Conservation (phyloP, 768 basidiomycete genomes). For the Cystobasidium onofrii region DNA sequence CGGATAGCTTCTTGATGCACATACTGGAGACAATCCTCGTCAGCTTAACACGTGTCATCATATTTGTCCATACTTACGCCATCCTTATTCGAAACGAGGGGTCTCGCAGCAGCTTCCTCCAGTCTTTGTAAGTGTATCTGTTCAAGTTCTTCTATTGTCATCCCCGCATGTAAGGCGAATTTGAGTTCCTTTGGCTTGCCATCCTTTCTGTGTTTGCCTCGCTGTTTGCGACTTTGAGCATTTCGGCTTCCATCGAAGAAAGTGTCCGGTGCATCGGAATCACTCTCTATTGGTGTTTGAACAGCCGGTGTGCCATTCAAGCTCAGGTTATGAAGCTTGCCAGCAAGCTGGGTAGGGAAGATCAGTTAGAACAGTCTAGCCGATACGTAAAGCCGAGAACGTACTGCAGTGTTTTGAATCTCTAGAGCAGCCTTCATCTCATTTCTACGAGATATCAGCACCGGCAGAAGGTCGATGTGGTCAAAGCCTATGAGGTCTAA, state of each 20-base stretch:
- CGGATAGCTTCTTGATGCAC: conserved; percentile 48
- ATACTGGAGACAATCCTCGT: conserved; percentile 24
- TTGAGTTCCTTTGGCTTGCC: conserved; percentile 25
- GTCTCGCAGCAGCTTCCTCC: conserved; percentile 19
- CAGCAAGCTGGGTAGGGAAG: not conserved
- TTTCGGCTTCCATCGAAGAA: conserved; percentile 20
- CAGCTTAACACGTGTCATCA: conserved; percentile 26
- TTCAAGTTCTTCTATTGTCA: conserved; percentile 26
- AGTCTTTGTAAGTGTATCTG: conserved; percentile 19
- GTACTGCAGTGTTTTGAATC: not conserved
- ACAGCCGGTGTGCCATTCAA: not conserved
- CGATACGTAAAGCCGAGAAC: not conserved
- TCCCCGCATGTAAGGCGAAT: conserved; percentile 21
- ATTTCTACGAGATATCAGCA: conserved; percentile 58
- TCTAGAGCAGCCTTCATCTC: conserved; percentile 44
- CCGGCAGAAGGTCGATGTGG: conserved; percentile 65
- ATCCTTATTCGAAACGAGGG: conserved; percentile 21
- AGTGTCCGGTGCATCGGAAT: conserved; percentile 30
- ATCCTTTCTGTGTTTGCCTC: conserved; percentile 4
- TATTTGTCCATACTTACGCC: conserved; percentile 16
- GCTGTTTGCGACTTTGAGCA: not conserved
- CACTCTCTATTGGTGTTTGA: conserved; percentile 22
- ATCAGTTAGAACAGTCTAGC: not conserved
- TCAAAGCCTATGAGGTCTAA: conserved; percentile 77
- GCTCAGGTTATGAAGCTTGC: not conserved